Conservation (phyloP, 306 rosid genomes). For the Phaseolus lunatus region DNA sequence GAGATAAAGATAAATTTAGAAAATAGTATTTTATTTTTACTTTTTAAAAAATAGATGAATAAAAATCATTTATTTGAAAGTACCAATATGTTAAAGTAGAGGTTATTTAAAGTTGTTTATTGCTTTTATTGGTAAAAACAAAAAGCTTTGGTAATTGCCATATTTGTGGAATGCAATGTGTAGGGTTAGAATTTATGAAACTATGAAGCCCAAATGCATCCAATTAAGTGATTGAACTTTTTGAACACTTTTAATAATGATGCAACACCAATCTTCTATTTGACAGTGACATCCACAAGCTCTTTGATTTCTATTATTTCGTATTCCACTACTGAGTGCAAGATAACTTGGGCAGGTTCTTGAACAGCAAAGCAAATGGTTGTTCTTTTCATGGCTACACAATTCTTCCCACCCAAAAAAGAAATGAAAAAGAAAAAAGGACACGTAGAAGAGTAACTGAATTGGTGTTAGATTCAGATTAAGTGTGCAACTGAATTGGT, state of each 20-base stretch:
- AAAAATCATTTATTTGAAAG: too few relatives aligned
- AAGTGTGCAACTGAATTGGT: background rate
- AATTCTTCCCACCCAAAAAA: slow-evolving; percentile 31
- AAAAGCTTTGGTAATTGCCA: too few relatives aligned
- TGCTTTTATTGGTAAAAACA: background rate
- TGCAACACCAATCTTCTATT: background rate
- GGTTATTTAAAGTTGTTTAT: background rate
- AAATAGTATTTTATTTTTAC: background rate
- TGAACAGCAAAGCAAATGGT: slow-evolving; percentile 50
- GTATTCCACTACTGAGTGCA: slow-evolving; percentile 36
- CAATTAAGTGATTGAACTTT: background rate
- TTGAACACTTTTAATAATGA: background rate
- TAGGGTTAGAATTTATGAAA: too few relatives aligned
- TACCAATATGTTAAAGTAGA: too few relatives aligned
- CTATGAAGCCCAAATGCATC: too few relatives aligned
- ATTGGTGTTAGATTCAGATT: background rate
- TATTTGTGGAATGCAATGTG: too few relatives aligned
- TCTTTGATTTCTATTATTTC: slow-evolving; percentile 29
- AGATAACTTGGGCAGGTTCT: slow-evolving; percentile 41
- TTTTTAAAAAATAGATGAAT: background rate
- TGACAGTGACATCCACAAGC: slow-evolving; percentile 35
- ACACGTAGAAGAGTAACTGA: too few relatives aligned
- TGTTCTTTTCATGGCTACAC: slow-evolving; percentile 49
- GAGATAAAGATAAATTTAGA: background rate
- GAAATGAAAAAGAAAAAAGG: slow-evolving; percentile 26